phyloP scores from a whole-genome alignment of 1,284 basidiomycete genomes.

The Ganoderma resinaceum region DNA sequence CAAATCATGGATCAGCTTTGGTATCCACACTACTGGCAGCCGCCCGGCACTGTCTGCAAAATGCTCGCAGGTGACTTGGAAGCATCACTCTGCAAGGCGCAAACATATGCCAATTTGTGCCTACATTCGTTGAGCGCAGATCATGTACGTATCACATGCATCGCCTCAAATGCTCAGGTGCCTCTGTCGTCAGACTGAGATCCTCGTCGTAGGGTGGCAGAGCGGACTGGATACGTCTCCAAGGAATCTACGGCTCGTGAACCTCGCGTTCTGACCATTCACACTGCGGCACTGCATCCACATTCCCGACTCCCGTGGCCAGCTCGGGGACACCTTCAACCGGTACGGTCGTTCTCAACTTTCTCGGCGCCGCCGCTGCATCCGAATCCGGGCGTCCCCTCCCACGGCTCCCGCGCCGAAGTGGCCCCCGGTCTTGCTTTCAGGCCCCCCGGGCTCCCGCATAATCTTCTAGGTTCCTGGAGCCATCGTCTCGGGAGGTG shows the following conservation, averaged over 20 bases:
- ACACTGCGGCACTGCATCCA: background rate
- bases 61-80: too few relatives aligned
- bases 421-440: background rate
- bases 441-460: background rate
- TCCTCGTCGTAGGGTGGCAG: background rate
- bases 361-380: background rate
- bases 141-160: background rate
- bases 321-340: background rate
- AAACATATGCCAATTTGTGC: background rate
- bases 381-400: background rate
- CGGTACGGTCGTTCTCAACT: background rate
- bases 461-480: background rate
- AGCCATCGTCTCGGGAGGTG: background rate
- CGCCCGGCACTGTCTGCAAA: too few relatives aligned
- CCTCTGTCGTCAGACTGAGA: background rate
- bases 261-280: background rate
- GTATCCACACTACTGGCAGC: background rate
- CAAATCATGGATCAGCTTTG: background rate
- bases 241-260: background rate
- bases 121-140: background rate
- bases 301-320: background rate
- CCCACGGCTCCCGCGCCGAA: background rate
- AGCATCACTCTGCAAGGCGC: background rate
- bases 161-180: background rate
- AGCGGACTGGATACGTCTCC: background rate